These are phyloP conservation scores for Alternaria sp. DNA, from an alignment of 2,329 filamentous ascomycete genomes.

Conservation along the genomic window DNA sequence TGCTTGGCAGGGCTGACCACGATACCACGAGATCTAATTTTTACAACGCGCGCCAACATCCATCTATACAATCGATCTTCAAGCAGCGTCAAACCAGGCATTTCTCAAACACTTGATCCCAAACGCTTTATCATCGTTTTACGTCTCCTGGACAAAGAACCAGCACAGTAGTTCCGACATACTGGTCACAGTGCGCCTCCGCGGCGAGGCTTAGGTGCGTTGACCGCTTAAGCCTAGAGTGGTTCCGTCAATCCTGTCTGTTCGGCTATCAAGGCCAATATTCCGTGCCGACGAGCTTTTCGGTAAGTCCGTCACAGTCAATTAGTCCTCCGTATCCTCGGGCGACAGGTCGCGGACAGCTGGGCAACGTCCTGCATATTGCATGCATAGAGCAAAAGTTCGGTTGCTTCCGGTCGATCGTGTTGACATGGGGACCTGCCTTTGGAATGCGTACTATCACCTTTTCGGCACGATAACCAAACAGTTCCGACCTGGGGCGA, in stretches of 20 bases:
- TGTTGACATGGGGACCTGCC: constrained; percentile 26
- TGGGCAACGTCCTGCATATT: constrained; percentile 25
- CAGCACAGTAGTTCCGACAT: constrained; percentile 17
- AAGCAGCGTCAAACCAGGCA: constrained; percentile 4
- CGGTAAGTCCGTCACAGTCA: constrained; percentile 33
- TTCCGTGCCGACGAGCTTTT: constrained; percentile 12
- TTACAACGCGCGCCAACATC: constrained; percentile 8
- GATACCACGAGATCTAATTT: constrained; percentile 7
- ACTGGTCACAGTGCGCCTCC: constrained; percentile 18
- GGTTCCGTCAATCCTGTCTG: constrained; percentile 18
- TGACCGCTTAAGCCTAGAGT: constrained; percentile 18
- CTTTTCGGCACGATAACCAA: constrained; percentile 35
- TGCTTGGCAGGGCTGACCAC: constrained; percentile 28
- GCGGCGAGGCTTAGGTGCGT: constrained; percentile 18
- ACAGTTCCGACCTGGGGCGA: constrained; percentile 38
- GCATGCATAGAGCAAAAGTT: constrained; percentile 46
- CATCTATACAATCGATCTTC: constrained; percentile 10
- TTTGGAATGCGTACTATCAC: constrained; percentile 42
- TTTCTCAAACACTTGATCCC: constrained; percentile 10
- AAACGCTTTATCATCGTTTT: constrained; percentile 6
- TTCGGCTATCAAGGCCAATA: constrained; percentile 20
- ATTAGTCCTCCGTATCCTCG: constrained; percentile 19
- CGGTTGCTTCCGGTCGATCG: constrained; percentile 48
- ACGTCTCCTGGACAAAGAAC: constrained; percentile 10
- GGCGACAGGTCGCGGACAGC: constrained; percentile 24